Conservation (phyloP, 805 yeast species). For the Monosporozyma servazzii region DNA sequence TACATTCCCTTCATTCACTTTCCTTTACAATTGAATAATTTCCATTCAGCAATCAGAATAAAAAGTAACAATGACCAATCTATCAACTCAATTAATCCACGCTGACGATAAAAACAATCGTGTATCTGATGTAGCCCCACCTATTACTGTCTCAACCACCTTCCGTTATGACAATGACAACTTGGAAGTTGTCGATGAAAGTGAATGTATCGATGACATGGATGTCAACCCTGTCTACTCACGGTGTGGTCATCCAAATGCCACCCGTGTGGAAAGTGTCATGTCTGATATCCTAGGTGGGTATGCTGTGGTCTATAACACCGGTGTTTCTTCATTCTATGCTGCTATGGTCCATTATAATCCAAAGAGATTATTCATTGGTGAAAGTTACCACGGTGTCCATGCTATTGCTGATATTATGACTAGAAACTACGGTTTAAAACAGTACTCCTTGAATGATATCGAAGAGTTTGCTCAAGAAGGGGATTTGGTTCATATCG, state of each 20-base stretch:
- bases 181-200: conserved; percentile 39
- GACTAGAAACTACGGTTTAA: conserved; percentile 49
- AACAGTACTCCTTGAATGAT: conserved; percentile 41
- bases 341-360: conserved; percentile 62
- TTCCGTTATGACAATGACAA: conserved; percentile 53
- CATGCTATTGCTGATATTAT: conserved; percentile 59
- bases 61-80: conserved; percentile 8
- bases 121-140: conserved; percentile 62
- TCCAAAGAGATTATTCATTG: conserved; percentile 69
- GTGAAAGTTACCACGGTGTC: conserved; percentile 79
- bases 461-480: conserved; percentile 37
- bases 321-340: conserved; percentile 75
- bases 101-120: conserved; percentile 54
- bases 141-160: conserved; percentile 77
- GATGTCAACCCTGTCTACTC: conserved; percentile 50
- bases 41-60: neutral
- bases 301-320: conserved; percentile 58
- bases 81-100: conserved; percentile 56
- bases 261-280: conserved; percentile 56
- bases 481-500: conserved; percentile 77
- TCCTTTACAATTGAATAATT: neutral
- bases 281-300: conserved; percentile 52
- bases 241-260: conserved; percentile 65
- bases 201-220: conserved; percentile 26
- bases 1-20: neutral